Conservation (phyloP, 2,329 filamentous ascomycete species). For the Gnomoniopsis sp. region DNA sequence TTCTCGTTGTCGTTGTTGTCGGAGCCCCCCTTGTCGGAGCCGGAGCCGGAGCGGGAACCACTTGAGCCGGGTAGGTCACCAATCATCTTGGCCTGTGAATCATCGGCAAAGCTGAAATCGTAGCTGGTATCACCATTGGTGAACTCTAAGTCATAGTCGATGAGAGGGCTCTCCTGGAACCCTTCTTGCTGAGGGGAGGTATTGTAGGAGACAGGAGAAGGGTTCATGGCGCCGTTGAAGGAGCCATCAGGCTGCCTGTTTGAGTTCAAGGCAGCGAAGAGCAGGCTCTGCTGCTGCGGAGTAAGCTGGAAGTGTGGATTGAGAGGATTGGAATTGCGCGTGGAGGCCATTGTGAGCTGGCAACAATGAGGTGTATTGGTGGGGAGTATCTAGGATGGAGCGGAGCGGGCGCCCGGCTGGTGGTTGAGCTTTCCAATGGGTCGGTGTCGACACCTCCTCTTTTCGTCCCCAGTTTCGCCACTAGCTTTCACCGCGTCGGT, state of each 20-base stretch:
- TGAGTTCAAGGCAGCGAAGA: conserved; percentile 73
- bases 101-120: conserved; percentile 63
- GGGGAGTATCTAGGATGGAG: not conserved
- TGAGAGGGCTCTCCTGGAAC: conserved; percentile 71
- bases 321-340: conserved; percentile 43
- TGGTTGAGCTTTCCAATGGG: not conserved
- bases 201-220: conserved; percentile 48
- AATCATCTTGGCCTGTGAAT: conserved; percentile 65
- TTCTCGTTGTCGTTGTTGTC: conserved; percentile 68
- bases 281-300: conserved; percentile 71
- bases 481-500: conserved; percentile 4
- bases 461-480: conserved; percentile 5
- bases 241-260: conserved; percentile 48
- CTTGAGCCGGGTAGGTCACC: conserved; percentile 64
- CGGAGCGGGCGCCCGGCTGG: conserved; percentile 1
- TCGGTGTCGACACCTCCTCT: conserved; percentile 5
- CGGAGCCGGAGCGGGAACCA: conserved; percentile 24
- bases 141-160: conserved; percentile 78
- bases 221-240: conserved; percentile 35
- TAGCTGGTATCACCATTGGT: conserved; percentile 67
- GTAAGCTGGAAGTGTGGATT: conserved; percentile 63
- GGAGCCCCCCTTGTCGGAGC: conserved; percentile 40
- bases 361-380: not conserved
- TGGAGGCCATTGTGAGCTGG: conserved; percentile 46
- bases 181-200: conserved; percentile 46